These are phyloP conservation scores for Tylopilus vinaceipallidus DNA, from an alignment of 768 basidiomycete genomes.

Conservation along the genomic window DNA sequence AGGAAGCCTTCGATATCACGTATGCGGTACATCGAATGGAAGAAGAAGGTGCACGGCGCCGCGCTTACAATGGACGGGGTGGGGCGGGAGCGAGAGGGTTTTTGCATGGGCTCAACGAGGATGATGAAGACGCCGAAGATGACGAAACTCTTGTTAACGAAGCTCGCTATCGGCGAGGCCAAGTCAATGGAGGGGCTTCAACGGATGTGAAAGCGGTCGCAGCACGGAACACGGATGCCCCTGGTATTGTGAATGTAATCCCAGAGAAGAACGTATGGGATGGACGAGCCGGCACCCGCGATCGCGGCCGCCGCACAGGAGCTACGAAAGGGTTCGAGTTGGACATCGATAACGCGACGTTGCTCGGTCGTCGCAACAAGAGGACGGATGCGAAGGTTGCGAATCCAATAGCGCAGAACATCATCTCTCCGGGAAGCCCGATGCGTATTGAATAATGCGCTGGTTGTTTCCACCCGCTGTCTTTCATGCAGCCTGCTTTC, in stretches of 20 bases:
- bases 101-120: conserved; percentile 87
- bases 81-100: conserved; percentile 78
- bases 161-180: conserved; percentile 39
- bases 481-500: background rate
- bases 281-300: conserved; percentile 71
- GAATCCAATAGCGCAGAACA: conserved; percentile 35
- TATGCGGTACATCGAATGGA: conserved; percentile 99
- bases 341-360: conserved; percentile 81
- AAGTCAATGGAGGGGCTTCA: conserved; percentile 21
- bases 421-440: conserved; percentile 30
- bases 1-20: conserved; percentile 98
- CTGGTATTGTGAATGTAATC: conserved; percentile 11
- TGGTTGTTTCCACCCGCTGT: background rate
- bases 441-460: conserved; percentile 28
- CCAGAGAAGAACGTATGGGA: conserved; percentile 41
- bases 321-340: conserved; percentile 65
- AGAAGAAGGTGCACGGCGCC: conserved; percentile 88
- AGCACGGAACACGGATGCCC: conserved; percentile 8
- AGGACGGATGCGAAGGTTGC: conserved; percentile 29
- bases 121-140: conserved; percentile 69
- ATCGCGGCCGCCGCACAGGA: conserved; percentile 41
- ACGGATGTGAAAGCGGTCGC: conserved; percentile 11
- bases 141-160: conserved; percentile 50
- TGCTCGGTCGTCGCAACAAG: conserved; percentile 71
- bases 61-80: conserved; percentile 76